Conservation (phyloP, 208 protist species). For the Naegleria gruberi region DNA sequence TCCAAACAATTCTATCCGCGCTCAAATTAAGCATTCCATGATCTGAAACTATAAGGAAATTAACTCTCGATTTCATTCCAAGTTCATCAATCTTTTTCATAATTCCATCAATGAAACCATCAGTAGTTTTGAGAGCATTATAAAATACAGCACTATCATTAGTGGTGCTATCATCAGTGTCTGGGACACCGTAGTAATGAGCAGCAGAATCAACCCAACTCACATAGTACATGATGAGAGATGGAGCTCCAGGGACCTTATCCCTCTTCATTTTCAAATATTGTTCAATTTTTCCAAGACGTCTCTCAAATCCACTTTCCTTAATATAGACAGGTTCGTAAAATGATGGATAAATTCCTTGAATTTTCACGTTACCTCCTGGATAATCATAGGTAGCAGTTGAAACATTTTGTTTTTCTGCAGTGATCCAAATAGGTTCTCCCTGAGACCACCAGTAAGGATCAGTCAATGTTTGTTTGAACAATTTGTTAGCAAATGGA, state of each 20-base stretch:
- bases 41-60: neutral
- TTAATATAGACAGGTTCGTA: neutral
- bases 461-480: neutral
- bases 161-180: neutral
- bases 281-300: neutral
- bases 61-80: neutral
- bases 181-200: neutral
- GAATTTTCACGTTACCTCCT: neutral
- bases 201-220: neutral
- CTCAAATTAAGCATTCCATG: neutral
- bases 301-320: neutral
- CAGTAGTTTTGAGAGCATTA: neutral
- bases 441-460: neutral
- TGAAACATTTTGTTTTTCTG: neutral
- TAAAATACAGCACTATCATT: neutral
- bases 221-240: neutral
- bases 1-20: neutral
- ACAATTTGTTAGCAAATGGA: neutral
- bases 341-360: neutral
- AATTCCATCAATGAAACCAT: neutral
- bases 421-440: neutral
- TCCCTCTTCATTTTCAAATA: neutral
- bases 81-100: neutral
- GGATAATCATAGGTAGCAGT: neutral
- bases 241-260: neutral